These are phyloP conservation scores for Carex cristatella DNA, from an alignment of 176 grass and related monocot species.

Conservation along the genomic window DNA sequence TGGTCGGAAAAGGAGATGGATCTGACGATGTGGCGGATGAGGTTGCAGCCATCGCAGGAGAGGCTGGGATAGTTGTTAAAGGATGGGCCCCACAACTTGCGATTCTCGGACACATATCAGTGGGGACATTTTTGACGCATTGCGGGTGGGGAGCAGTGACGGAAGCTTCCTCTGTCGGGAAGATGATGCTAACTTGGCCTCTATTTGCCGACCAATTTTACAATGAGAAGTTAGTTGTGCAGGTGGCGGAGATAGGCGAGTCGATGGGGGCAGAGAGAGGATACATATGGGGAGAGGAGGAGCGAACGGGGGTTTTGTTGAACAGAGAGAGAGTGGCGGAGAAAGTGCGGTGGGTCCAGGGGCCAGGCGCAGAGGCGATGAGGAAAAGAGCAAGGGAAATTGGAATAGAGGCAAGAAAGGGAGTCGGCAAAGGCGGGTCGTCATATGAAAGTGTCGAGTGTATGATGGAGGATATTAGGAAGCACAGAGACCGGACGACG, in stretches of 20 bases:
- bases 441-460: slow-evolving; percentile 37
- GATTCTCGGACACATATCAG: slow-evolving; percentile 43
- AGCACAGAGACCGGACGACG: background rate
- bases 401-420: slow-evolving; percentile 21
- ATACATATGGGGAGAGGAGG: slow-evolving; percentile 58
- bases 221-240: slow-evolving; percentile 57
- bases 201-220: slow-evolving; percentile 71
- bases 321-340: slow-evolving; percentile 38
- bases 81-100: slow-evolving; percentile 64
- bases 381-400: slow-evolving; percentile 25
- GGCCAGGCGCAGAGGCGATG: slow-evolving; percentile 18
- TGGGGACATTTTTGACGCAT: slow-evolving; percentile 61
- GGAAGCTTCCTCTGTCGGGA: slow-evolving; percentile 39
- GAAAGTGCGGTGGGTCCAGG: slow-evolving; percentile 32
- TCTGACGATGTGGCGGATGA: slow-evolving; percentile 9
- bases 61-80: slow-evolving; percentile 35
- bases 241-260: slow-evolving; percentile 35
- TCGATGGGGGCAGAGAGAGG: slow-evolving; percentile 37
- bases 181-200: slow-evolving; percentile 51
- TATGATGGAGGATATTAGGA: slow-evolving; percentile 42
- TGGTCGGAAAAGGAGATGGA: slow-evolving; percentile 25
- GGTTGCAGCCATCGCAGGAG: background rate
- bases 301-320: slow-evolving; percentile 34
- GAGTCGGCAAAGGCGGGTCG: slow-evolving; percentile 28
- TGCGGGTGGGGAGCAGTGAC: slow-evolving; percentile 63